phyloP scores from a whole-genome alignment of 1,284 basidiomycete species.

The Stygiomarasmius scandens region DNA sequence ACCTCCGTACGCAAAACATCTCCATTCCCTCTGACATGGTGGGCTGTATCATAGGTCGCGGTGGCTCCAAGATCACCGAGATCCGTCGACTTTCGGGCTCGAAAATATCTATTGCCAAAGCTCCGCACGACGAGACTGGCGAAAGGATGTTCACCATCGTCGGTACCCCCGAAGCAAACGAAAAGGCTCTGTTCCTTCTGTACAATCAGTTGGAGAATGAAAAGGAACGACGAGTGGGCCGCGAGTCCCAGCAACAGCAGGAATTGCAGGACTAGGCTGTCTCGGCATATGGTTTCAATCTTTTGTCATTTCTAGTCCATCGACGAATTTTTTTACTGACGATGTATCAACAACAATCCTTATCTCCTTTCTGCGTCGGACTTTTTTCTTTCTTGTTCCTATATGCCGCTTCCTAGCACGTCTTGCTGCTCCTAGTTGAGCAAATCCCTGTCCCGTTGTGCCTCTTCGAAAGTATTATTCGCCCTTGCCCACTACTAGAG shows the following conservation, averaged over 20 bases:
- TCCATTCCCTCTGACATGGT: conserved; percentile 99
- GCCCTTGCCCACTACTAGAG: conserved; percentile 13
- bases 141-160: conserved; percentile 99
- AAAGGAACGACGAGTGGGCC: conserved; percentile 88
- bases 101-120: conserved; percentile 97
- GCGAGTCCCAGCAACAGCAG: conserved; percentile 71
- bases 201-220: conserved; percentile 97
- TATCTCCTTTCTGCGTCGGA: neutral
- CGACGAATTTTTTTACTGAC: conserved; percentile 26
- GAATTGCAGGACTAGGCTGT: conserved; percentile 50
- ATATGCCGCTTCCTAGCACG: conserved; percentile 8
- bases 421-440: conserved; percentile 14
- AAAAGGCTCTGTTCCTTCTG: conserved; percentile 94
- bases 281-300: conserved; percentile 6
- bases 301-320: conserved; percentile 24
- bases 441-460: conserved; percentile 2
- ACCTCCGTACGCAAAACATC: conserved; percentile 97
- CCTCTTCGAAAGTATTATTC: conserved; percentile 6
- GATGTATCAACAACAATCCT: conserved; percentile 16
- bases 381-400: conserved; percentile 9
- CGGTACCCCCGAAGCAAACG: conserved; percentile 94
- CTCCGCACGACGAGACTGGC: conserved; percentile 96
- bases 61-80: conserved; percentile 97
- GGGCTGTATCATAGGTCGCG: conserved; percentile 95
- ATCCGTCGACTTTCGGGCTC: conserved; percentile 96